These are phyloP conservation scores for Mallotus japonicus DNA, from an alignment of 441 rosid species.

Conservation along the genomic window DNA sequence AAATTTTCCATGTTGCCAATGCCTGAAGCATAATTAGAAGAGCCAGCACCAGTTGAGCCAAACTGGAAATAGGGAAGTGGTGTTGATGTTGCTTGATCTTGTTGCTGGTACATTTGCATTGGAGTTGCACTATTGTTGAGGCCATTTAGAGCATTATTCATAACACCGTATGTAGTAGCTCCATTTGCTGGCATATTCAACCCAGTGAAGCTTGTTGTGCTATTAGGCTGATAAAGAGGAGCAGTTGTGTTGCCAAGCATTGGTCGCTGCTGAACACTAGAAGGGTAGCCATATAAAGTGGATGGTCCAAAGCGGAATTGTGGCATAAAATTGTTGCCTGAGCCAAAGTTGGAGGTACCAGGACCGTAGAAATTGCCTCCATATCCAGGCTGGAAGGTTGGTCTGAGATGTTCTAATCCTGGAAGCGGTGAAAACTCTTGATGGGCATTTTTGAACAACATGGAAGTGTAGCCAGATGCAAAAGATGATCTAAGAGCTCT, in stretches of 20 bases:
- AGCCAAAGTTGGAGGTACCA: slow-evolving; percentile 8
- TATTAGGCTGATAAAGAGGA: slow-evolving; percentile 17
- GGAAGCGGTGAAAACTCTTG: slow-evolving; percentile 19
- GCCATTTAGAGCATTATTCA: slow-evolving; percentile 1
- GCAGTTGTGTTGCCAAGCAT: slow-evolving; percentile 3
- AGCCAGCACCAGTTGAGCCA: not conserved
- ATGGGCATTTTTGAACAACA: slow-evolving; percentile 17
- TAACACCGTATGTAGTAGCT: not conserved
- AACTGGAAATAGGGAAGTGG: slow-evolving; percentile 1
- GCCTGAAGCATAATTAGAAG: slow-evolving; percentile 2
- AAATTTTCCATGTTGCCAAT: slow-evolving; percentile 4
- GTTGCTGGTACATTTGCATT: slow-evolving; percentile 23
- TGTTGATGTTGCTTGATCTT: slow-evolving; percentile 13
- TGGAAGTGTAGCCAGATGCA: slow-evolving; percentile 23
- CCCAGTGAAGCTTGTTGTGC: not conserved
- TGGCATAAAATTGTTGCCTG: slow-evolving; percentile 12
- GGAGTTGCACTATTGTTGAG: slow-evolving; percentile 17
- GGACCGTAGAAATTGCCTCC: slow-evolving; percentile 28
- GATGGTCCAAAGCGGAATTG: slow-evolving; percentile 21
- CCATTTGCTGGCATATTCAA: not conserved
- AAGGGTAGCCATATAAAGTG: not conserved
- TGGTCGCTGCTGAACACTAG: slow-evolving; percentile 17
- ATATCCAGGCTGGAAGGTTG: slow-evolving; percentile 24
- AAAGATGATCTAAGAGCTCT: slow-evolving; percentile 33
- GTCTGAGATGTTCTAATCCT: slow-evolving; percentile 8